Evolutionary conservation across 768 basidiomycete species (phyloP).

Genomic region (Saitozyma sp.): DNA sequence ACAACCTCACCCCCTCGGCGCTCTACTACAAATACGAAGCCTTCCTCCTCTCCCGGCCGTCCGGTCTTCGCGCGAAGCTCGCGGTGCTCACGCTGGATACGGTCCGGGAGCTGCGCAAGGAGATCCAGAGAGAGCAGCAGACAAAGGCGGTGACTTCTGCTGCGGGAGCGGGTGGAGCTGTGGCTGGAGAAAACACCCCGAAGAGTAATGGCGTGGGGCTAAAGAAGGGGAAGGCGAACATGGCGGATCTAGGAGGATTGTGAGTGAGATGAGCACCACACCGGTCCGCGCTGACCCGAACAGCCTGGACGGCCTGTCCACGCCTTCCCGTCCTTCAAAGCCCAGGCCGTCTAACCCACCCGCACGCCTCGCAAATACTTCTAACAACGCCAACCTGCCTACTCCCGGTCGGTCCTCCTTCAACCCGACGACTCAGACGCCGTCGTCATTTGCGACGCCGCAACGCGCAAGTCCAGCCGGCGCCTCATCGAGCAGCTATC

Average conservation of each 20-base stretch:
- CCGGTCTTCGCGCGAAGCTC: constrained; percentile 38
- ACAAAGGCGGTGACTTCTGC: constrained; percentile 25
- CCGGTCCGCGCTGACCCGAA: neutral
- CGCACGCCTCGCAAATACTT: constrained; percentile 14
- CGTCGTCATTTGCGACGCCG: constrained; percentile 24
- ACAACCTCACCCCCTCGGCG: constrained; percentile 52
- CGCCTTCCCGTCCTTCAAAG: constrained; percentile 34
- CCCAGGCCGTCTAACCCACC: neutral
- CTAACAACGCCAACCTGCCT: constrained; percentile 17
- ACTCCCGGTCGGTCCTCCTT: neutral
- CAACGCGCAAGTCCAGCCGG: constrained; percentile 9
- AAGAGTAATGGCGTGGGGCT: constrained; percentile 16
- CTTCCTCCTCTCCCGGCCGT: constrained; percentile 49
- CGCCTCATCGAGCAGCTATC: constrained; percentile 35
- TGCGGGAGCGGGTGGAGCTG: constrained; percentile 1
- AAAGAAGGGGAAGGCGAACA: constrained; percentile 29
- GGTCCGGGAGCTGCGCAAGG: constrained; percentile 48
- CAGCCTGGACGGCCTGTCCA: constrained; percentile 42
- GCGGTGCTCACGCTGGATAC: constrained; percentile 46
- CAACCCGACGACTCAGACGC: neutral
- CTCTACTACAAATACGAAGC: constrained; percentile 58
- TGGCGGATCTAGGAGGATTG: constrained; percentile 49
- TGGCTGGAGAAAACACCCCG: constrained; percentile 4
- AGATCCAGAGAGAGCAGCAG: constrained; percentile 49
- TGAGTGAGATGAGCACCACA: too few relatives aligned